Percentiles rank a stretch among this genome's conserved stretches.
Evolutionary conservation across 805 yeast genomes (phyloP).

Genomic region (Myxozyma geophila): DNA sequence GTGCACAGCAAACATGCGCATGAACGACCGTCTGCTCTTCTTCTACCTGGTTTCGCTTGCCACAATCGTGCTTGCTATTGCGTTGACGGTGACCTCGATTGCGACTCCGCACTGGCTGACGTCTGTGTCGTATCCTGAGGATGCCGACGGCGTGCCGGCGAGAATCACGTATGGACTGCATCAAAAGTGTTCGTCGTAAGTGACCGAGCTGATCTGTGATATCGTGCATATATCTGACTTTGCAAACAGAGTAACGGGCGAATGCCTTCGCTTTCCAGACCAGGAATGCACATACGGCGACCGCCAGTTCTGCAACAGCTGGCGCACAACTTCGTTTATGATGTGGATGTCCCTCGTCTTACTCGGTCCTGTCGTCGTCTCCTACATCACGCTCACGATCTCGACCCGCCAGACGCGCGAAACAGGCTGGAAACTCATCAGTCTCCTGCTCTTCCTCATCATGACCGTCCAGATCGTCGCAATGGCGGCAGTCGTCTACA

Average conservation of each 20-base stretch:
- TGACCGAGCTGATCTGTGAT: neutral
- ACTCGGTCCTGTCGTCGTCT: slow-evolving; percentile 23
- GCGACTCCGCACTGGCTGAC: slow-evolving; percentile 31
- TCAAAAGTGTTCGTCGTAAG: slow-evolving; percentile 31
- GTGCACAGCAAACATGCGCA: slow-evolving; percentile 12
- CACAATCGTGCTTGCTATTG: slow-evolving; percentile 11
- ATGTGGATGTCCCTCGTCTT: slow-evolving; percentile 31
- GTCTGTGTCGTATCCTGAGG: slow-evolving; percentile 22
- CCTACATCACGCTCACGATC: slow-evolving; percentile 23
- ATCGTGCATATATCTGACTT: neutral
- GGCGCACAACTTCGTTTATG: slow-evolving; percentile 33
- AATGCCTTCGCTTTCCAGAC: slow-evolving; percentile 27
- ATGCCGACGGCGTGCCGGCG: slow-evolving; percentile 14
- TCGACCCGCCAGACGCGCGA: slow-evolving; percentile 27
- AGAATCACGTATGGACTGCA: slow-evolving; percentile 29
- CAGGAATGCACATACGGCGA: slow-evolving; percentile 25
- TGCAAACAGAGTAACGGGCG: slow-evolving; percentile 12
- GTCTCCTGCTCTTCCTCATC: slow-evolving; percentile 19
- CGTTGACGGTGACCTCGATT: slow-evolving; percentile 25
- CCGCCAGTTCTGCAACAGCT: slow-evolving; percentile 30
- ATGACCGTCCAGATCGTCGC: slow-evolving; percentile 24
- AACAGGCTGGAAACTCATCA: slow-evolving; percentile 26
- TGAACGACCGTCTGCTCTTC: slow-evolving; percentile 19
- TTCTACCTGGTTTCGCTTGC: slow-evolving; percentile 26
- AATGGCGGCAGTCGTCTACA: slow-evolving; percentile 17